Evolutionary conservation across 495 filamentous ascomycete genomes (phyloP), one percentile per base, ranked within the genome.

Genomic region (Niebla homalea): DNA sequence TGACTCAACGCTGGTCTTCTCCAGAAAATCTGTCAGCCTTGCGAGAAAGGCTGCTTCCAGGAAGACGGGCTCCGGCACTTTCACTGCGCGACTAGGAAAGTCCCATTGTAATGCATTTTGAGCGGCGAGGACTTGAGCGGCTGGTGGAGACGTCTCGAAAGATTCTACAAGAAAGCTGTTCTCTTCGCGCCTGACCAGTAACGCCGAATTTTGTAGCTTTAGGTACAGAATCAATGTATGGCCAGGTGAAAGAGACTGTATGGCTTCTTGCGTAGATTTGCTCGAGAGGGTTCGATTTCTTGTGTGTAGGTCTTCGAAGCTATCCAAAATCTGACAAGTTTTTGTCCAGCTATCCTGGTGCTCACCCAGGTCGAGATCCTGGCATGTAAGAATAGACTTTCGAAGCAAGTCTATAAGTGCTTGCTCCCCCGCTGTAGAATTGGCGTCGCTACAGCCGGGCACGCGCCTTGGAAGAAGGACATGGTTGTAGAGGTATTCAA

Each of bases 1-100:
- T 0, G 68, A 66, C 44, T 83, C 79, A 1, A 65, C 64, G 52
- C 72, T 78, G 1, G 77, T 79, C 49, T 76, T 65, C 51, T 79
- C 77, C 4, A 84, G 60, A 43, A 84, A 84, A 0, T 51, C 43
- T 0, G 73, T 70, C 1, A 85, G 56, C 14, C 48, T 57, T 2
- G 65, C 54, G 53, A 70, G 72, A 48, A 85, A 81, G 4, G 50
- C 43, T 2, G 52, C 36, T 19, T 75, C 59, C 2, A 51, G 23
- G 53, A 79, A 75, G 0, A 53, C 57, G 2, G 23, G 3, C n/a
- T 45, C 26, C 0, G 68, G 59, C 8, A 77, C 43, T 5, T 64
- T 58, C 0, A 69, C 69, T 0, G 70, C 71, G 14, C 57, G n/a
- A 29, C 60, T 54, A 50, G 67, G 61, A 62, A 74, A 67, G 64